phyloP scores from a whole-genome alignment of 2,329 filamentous ascomycete genomes.

The Calycina marina region DNA sequence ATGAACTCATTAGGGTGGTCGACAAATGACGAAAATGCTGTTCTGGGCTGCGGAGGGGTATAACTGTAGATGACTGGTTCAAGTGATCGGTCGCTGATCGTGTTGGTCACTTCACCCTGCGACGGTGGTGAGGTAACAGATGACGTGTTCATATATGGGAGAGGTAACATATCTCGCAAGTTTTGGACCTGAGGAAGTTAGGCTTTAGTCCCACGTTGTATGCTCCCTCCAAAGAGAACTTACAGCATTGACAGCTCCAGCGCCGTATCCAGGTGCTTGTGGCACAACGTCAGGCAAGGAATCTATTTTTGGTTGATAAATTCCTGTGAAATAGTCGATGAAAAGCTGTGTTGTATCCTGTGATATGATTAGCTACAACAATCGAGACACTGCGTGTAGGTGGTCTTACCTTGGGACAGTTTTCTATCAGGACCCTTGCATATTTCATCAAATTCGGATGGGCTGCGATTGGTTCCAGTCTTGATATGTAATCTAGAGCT shows the following conservation, averaged over 20 bases:
- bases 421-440: conserved; percentile 74
- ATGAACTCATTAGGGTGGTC: conserved; percentile 90
- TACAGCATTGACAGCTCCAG: conserved; percentile 56
- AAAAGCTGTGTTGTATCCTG: conserved; percentile 74
- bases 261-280: conserved; percentile 19
- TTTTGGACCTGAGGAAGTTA: conserved; percentile 33
- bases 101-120: conserved; percentile 33
- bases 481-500: conserved; percentile 83
- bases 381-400: too few relatives aligned
- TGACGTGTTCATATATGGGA: conserved; percentile 69
- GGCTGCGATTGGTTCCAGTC: conserved; percentile 63
- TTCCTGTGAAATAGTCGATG: conserved; percentile 86
- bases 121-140: conserved; percentile 38
- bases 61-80: conserved; percentile 42
- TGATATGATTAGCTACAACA: too few relatives aligned
- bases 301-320: conserved; percentile 61
- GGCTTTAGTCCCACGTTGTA: too few relatives aligned
- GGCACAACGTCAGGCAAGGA: conserved; percentile 14
- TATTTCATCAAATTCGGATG: conserved; percentile 92
- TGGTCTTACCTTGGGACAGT: conserved; percentile 45
- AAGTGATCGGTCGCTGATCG: conserved; percentile 38
- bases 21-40: conserved; percentile 91
- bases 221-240: too few relatives aligned
- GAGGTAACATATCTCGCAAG: conserved; percentile 64
- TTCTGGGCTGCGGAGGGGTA: conserved; percentile 65